Evolutionary conservation across 2,329 filamentous ascomycete genomes (phyloP).

Genomic region (Fusarium coffeatum): DNA sequence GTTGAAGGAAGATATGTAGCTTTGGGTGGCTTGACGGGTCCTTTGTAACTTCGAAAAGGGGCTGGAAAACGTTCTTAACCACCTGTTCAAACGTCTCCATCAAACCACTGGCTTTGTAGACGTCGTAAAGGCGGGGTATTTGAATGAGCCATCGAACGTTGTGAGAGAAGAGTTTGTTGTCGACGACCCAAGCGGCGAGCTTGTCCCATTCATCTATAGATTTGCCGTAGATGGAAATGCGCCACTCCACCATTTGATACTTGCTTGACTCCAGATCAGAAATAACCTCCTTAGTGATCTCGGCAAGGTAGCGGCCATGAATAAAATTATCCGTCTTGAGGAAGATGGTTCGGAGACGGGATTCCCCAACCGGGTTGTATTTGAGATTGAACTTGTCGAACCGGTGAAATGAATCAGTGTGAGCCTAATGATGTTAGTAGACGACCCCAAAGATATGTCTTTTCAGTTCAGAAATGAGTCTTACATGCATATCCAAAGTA

Average conservation of each 20-base stretch:
- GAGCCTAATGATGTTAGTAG: conserved; percentile 67
- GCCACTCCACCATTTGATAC: conserved; percentile 99
- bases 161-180: conserved; percentile 97
- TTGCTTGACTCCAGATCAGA: conserved; percentile 97
- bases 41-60: conserved; percentile 92
- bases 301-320: conserved; percentile 92
- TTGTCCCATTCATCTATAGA: conserved; percentile 97
- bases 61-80: conserved; percentile 90
- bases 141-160: conserved; percentile 98
- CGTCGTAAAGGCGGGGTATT: conserved; percentile 91
- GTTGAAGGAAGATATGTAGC: conserved; percentile 91
- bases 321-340: conserved; percentile 99
- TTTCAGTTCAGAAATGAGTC: conserved; percentile 49
- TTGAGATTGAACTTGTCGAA: conserved; percentile 99
- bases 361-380: conserved; percentile 97
- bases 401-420: conserved; percentile 97
- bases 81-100: conserved; percentile 93
- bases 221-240: conserved; percentile 95
- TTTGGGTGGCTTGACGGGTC: conserved; percentile 90
- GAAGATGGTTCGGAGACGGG: conserved; percentile 95
- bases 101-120: conserved; percentile 89
- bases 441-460: not conserved
- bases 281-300: conserved; percentile 98
- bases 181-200: conserved; percentile 94
- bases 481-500: conserved; percentile 96